Conservation (phyloP, 352 stramenopile genomes). For the Globisporangium solare region DNA sequence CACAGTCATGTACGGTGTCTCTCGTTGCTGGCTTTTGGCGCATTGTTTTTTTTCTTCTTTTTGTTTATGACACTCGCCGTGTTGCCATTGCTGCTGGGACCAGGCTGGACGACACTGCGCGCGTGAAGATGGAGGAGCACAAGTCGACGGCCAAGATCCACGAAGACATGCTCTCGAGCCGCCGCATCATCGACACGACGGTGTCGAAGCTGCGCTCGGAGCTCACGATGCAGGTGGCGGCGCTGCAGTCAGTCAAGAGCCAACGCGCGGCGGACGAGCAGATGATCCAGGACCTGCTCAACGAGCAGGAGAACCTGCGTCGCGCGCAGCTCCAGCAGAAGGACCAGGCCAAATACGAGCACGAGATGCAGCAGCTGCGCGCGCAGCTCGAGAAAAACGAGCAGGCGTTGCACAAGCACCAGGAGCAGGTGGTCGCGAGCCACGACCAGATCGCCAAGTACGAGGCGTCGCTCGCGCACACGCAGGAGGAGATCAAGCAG, state of each 20-base stretch:
- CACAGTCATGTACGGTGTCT: conserved; percentile 64
- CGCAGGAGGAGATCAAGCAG: conserved; percentile 53
- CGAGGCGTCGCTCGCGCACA: conserved; percentile 59
- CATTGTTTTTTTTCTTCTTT: too few species aligned
- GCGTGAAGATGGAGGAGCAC: conserved; percentile 27
- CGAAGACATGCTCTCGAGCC: conserved; percentile 83
- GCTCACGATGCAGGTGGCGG: conserved; percentile 44
- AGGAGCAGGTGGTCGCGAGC: conserved; percentile 62
- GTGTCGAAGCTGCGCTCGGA: conserved; percentile 70
- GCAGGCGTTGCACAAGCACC: conserved; percentile 53
- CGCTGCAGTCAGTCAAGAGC: conserved; percentile 62
- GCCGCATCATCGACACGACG: conserved; percentile 79
- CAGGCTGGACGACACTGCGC: conserved; percentile 45
- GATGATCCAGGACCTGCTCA: conserved; percentile 81
- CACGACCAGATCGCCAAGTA: conserved; percentile 67
- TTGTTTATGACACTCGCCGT: background rate
- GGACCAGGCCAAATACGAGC: conserved; percentile 45
- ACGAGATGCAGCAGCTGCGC: conserved; percentile 70
- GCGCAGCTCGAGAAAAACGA: conserved; percentile 69
- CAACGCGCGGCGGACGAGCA: conserved; percentile 71
- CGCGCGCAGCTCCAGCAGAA: conserved; percentile 41
- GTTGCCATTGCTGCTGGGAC: background rate
- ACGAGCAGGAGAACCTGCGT: conserved; percentile 78
- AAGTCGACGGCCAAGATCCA: conserved; percentile 53
- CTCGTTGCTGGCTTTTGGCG: too few species aligned